Evolutionary conservation across 768 basidiomycete species (phyloP).

Genomic region (Naganishia friedmannii): DNA sequence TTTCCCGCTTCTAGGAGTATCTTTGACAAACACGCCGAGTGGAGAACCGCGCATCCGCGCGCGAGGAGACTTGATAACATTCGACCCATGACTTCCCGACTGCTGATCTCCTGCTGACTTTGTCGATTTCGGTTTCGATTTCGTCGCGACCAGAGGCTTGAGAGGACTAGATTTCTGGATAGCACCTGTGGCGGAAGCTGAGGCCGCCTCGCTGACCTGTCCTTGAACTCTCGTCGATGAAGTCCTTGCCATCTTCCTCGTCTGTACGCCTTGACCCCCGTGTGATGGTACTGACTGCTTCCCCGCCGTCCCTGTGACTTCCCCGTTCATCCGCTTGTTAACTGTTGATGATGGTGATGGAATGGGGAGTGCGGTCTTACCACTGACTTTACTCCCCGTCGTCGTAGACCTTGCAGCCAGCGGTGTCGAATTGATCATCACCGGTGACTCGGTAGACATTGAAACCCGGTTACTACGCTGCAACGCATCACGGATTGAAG

Average conservation of each 20-base stretch:
- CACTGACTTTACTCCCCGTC: background rate
- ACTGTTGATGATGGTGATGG: background rate
- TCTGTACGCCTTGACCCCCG: background rate
- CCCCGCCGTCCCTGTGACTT: background rate
- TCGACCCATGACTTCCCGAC: too few relatives aligned
- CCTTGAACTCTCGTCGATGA: background rate
- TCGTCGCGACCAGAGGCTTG: background rate
- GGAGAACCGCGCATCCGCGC: too few relatives aligned
- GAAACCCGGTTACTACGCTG: background rate
- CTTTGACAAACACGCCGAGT: background rate
- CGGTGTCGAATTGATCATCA: too few relatives aligned
- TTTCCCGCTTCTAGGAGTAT: background rate
- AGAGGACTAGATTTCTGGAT: background rate
- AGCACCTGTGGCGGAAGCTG: too few relatives aligned
- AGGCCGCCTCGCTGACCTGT: background rate
- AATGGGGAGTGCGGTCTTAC: background rate
- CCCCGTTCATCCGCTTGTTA: background rate
- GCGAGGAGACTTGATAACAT: too few relatives aligned
- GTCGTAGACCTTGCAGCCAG: background rate
- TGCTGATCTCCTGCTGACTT: too few relatives aligned
- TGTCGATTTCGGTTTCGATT: too few relatives aligned
- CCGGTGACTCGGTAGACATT: background rate
- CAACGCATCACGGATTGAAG: background rate
- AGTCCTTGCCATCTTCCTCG: background rate
- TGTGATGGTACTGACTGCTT: background rate